These are phyloP conservation scores for Neurospora sp. DNA, from an alignment of 495 filamentous ascomycete genomes.

Conservation along the genomic window DNA sequence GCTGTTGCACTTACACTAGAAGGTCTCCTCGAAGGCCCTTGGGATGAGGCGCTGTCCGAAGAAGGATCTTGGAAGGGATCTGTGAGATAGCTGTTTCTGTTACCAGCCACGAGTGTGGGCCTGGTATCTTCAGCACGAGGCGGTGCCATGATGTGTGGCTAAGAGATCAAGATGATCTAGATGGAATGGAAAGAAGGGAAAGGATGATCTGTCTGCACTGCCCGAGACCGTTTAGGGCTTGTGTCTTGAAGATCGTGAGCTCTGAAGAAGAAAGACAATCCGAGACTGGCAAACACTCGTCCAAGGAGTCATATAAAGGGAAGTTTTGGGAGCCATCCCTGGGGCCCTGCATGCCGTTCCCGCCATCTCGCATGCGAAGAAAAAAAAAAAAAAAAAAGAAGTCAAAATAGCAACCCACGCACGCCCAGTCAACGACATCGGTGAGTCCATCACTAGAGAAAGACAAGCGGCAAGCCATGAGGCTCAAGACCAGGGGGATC, in stretches of 20 bases:
- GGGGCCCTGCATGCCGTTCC: background rate
- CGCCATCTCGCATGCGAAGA: background rate
- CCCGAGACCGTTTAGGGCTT: background rate
- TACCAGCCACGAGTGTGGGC: background rate
- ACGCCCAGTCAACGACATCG: background rate
- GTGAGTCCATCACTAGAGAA: background rate
- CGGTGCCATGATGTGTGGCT: background rate
- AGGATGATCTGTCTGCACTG: background rate
- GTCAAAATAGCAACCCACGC: background rate
- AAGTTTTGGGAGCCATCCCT: background rate
- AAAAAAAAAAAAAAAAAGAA: background rate
- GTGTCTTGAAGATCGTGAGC: background rate
- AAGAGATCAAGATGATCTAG: background rate
- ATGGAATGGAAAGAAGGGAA: background rate
- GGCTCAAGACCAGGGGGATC: background rate
- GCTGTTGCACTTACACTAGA: slow-evolving; percentile 7
- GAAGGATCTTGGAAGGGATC: slow-evolving; percentile 22
- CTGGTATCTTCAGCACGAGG: background rate
- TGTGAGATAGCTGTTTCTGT: background rate
- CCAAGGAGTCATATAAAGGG: background rate
- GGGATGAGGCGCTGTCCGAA: slow-evolving; percentile 7
- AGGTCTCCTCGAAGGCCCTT: slow-evolving; percentile 10
- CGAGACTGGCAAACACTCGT: background rate
- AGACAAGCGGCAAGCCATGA: background rate
- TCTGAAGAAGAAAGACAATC: background rate